A percentile compares a stretch with the other conserved stretches of the same genome.
These are phyloP conservation scores for Hypoxylon sp. DNA, from an alignment of 2,329 filamentous ascomycete genomes.

Conservation along the genomic window DNA sequence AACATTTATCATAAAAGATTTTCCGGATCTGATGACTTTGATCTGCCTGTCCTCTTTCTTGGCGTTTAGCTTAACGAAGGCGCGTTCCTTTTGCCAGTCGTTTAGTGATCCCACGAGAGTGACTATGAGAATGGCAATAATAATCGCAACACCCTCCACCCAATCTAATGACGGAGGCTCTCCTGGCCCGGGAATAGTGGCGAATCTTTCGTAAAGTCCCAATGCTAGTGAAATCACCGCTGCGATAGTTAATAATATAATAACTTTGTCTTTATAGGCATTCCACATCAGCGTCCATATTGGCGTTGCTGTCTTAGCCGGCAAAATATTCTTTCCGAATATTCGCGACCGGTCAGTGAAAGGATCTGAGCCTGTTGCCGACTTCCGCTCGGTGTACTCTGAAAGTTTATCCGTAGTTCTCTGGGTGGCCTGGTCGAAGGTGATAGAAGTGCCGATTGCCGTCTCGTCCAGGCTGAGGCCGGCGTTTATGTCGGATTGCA, in stretches of 20 bases:
- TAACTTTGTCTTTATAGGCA: slow-evolving; percentile 77
- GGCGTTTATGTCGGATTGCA: slow-evolving; percentile 67
- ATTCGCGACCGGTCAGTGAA: slow-evolving; percentile 65
- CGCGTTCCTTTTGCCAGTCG: slow-evolving; percentile 69
- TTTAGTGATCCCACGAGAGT: slow-evolving; percentile 66
- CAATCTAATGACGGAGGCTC: slow-evolving; percentile 60
- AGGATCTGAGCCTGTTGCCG: slow-evolving; percentile 27
- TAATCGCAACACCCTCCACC: slow-evolving; percentile 70
- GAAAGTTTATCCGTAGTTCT: slow-evolving; percentile 35
- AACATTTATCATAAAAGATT: slow-evolving; percentile 65
- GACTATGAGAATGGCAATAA: slow-evolving; percentile 67
- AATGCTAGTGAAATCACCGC: slow-evolving; percentile 73
- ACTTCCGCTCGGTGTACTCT: slow-evolving; percentile 26
- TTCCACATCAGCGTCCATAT: slow-evolving; percentile 70
- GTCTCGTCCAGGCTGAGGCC: slow-evolving; percentile 76
- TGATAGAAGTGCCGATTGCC: slow-evolving; percentile 39
- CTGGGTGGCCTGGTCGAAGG: slow-evolving; percentile 43
- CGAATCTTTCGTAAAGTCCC: slow-evolving; percentile 72
- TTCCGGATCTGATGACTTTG: slow-evolving; percentile 71
- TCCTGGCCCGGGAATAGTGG: slow-evolving; percentile 51
- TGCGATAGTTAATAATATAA: slow-evolving; percentile 73
- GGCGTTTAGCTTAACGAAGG: slow-evolving; percentile 65
- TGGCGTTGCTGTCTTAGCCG: slow-evolving; percentile 65
- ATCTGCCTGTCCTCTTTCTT: slow-evolving; percentile 69
- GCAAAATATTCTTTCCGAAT: slow-evolving; percentile 66